phyloP scores from a whole-genome alignment of 805 yeast genomes.

The Kazachstania martiniae region DNA sequence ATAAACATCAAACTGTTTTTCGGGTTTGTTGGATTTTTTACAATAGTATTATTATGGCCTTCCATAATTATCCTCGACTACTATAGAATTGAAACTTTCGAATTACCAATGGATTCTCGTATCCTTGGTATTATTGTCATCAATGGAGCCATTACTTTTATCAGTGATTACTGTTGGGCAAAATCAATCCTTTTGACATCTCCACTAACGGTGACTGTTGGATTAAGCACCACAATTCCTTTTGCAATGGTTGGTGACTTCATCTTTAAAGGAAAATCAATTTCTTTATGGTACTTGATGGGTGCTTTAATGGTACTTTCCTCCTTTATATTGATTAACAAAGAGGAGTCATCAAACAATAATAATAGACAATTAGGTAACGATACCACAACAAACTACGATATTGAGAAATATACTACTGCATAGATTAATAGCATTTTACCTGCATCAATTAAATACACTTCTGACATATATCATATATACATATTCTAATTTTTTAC shows the following conservation, averaged over 20 bases:
- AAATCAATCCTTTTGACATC: constrained; percentile 81
- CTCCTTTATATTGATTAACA: constrained; percentile 72
- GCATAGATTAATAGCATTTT: no score
- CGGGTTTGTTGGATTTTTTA: constrained; percentile 85
- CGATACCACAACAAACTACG: no score
- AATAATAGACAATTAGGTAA: no score
- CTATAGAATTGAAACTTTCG: constrained; percentile 53
- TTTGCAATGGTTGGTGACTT: constrained; percentile 87
- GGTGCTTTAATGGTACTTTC: constrained; percentile 71
- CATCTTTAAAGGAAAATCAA: constrained; percentile 45
- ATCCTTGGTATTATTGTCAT: constrained; percentile 37
- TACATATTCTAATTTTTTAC: no score
- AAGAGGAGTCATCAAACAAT: no score
- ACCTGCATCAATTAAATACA: no score
- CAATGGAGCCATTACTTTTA: constrained; percentile 65
- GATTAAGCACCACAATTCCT: constrained; percentile 86
- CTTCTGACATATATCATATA: no score
- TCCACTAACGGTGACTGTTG: constrained; percentile 89
- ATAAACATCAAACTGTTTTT: constrained; percentile 75
- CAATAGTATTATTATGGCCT: constrained; percentile 68
- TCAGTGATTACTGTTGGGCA: constrained; percentile 90
- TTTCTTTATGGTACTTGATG: constrained; percentile 48
- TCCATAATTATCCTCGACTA: constrained; percentile 50
- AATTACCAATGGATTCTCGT: constrained; percentile 42
- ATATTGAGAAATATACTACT: no score